Evolutionary conservation across 257 asterid species (phyloP).

Genomic region (Apocynum venetum): DNA sequence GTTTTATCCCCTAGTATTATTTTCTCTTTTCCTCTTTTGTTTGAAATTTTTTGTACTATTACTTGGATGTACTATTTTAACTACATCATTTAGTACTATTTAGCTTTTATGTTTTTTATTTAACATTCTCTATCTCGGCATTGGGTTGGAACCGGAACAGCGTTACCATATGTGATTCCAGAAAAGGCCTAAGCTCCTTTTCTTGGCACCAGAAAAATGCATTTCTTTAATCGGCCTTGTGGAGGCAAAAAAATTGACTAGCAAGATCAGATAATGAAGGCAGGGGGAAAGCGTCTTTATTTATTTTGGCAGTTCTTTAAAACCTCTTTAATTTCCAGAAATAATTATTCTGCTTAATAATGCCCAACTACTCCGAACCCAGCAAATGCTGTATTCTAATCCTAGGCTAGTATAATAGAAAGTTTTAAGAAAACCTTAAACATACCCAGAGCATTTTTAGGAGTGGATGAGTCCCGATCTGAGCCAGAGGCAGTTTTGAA

Average conservation of each 20-base stretch:
- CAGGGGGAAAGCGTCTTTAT: neutral
- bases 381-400: neutral
- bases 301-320: neutral
- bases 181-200: too few species aligned
- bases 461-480: constrained; percentile 83
- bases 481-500: constrained; percentile 51
- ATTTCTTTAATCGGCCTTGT: neutral
- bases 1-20: neutral
- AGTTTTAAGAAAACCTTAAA: constrained; percentile 8
- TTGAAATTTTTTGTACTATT: neutral
- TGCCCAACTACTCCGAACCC: neutral
- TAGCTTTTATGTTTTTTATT: too few species aligned
- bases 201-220: too few species aligned
- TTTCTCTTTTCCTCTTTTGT: neutral
- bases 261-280: neutral
- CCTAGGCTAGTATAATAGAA: neutral
- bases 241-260: too few species aligned
- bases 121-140: too few species aligned
- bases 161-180: too few species aligned
- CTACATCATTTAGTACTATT: too few species aligned
- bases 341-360: neutral
- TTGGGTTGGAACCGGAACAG: too few species aligned
- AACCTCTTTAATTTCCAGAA: neutral
- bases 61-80: too few species aligned
- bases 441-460: constrained; percentile 86